Evolutionary conservation across 805 yeast species (phyloP), one percentile per base, ranked within the genome.

Genomic region (Wickerhamomyces queroliae): DNA sequence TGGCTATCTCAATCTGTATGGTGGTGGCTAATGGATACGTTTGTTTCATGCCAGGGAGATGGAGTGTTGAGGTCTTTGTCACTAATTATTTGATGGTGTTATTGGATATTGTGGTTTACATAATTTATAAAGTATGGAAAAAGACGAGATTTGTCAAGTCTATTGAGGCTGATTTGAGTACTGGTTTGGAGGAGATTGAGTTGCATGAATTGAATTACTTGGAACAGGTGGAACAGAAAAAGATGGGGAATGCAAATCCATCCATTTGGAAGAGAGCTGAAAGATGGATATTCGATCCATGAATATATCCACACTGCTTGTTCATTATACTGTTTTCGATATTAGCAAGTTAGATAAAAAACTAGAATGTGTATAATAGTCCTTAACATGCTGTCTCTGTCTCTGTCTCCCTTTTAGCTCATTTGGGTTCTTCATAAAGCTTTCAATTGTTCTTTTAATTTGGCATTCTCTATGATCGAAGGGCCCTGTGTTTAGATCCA

Each of bases 21-120:
- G 57, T 76, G 46, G 61, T 76, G 49, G 60, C 76, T 20, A 74
- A 76, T 39, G 95, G 95, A 8, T 87, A 83, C 63, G 65, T 77
- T 4, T 82, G 77, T 1, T 85, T 87, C 62, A 58, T 81, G 46
- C 80, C 82, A n/a, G 86, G 83, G 12, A 50, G 62, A 36, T 86
- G 91, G 88, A 56, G 67, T n/a, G 69, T 70, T 20, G 70, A 76
- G 45, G 64, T 70, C 20, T 86, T 87, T 61, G 66, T 84, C 51
- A 83, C 78, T 57, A 75, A 73, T 51, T 87, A 87, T 56, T 66
- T 87, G 48, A 83, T 84, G 88, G 68, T 83, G 9, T 80, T 84
- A 39, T 50, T 78, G 34, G 70, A 68, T 38, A 54, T 77, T 24
- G 67, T 49, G 2, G 59, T 76, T 7, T 78, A 61, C 46, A 17